These are phyloP conservation scores for Penicillium crustosum DNA, from an alignment of 2,329 filamentous ascomycete species.

Conservation along the genomic window DNA sequence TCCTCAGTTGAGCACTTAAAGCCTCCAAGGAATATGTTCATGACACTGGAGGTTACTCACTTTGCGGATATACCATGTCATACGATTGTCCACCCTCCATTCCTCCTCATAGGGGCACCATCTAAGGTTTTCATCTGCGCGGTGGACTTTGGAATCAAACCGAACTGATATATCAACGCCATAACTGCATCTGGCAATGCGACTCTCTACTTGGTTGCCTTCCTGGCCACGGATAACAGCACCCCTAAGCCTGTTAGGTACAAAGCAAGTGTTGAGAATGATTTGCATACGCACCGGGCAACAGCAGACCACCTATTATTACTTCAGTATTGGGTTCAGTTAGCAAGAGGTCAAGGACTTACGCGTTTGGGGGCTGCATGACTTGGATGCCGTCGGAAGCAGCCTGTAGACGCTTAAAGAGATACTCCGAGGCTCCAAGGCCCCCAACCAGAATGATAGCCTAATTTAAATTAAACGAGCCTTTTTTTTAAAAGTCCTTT, in stretches of 20 bases:
- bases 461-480: not conserved
- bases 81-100: not conserved
- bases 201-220: constrained; percentile 24
- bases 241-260: constrained; percentile 14
- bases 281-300: constrained; percentile 18
- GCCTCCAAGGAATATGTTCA: not conserved
- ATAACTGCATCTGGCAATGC: constrained; percentile 25
- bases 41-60: constrained; percentile 5
- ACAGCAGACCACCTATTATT: constrained; percentile 28
- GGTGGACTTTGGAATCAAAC: constrained; percentile 3
- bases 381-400: constrained; percentile 28
- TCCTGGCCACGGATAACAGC: constrained; percentile 27
- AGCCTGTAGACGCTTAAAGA: constrained; percentile 30
- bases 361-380: constrained; percentile 35
- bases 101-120: constrained; percentile 16
- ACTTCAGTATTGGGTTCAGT: not conserved
- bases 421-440: constrained; percentile 40
- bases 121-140: fast-evolving
- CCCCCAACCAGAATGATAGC: constrained; percentile 43
- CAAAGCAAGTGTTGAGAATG: no score
- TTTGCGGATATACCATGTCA: constrained; percentile 28
- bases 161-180: fast-evolving
- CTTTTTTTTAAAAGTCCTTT: not conserved
- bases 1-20: not conserved
- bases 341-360: constrained; percentile 5